A percentile compares a stretch with the other conserved stretches of the same genome.
Evolutionary conservation across 768 basidiomycete genomes (phyloP).

Genomic region (Hygrophorus pudorinus): DNA sequence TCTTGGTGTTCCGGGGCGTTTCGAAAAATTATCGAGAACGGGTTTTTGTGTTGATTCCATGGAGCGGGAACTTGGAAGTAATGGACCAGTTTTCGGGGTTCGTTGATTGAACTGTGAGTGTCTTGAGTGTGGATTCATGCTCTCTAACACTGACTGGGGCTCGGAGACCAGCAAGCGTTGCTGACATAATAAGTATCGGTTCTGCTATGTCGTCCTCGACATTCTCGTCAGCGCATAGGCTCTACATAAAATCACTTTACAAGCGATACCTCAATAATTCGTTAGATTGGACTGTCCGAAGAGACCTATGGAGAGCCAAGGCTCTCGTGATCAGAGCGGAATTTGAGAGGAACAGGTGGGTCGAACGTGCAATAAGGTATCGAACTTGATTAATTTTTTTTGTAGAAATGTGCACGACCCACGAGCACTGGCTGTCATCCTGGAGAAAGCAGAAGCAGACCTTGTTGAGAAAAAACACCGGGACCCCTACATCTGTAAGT

Average conservation of each 20-base stretch:
- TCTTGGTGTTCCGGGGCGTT: constrained; percentile 24
- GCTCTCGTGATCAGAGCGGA: constrained; percentile 84
- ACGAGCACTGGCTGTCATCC: constrained; percentile 63
- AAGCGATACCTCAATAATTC: constrained; percentile 78
- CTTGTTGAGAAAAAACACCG: constrained; percentile 67
- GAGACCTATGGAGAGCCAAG: constrained; percentile 79
- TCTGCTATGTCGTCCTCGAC: constrained; percentile 43
- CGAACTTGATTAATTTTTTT: background rate
- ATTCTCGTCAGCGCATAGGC: constrained; percentile 67
- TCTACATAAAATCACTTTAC: constrained; percentile 89
- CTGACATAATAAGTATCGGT: background rate
- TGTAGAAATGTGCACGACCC: constrained; percentile 77
- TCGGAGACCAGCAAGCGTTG: background rate
- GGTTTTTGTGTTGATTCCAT: constrained; percentile 31
- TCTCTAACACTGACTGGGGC: background rate
- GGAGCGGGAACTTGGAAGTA: constrained; percentile 32
- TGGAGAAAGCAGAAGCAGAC: constrained; percentile 71
- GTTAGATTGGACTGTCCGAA: constrained; percentile 81
- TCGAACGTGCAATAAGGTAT: constrained; percentile 7
- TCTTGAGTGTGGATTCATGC: constrained; percentile 74
- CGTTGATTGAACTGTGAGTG: constrained; percentile 69
- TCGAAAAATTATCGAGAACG: constrained; percentile 33
- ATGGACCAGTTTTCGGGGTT: constrained; percentile 57
- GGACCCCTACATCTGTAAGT: constrained; percentile 89
- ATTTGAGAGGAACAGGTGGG: constrained; percentile 88